Evolutionary conservation across 768 basidiomycete species (phyloP).

Genomic region (Rhodosporidiobolus odoratus): DNA sequence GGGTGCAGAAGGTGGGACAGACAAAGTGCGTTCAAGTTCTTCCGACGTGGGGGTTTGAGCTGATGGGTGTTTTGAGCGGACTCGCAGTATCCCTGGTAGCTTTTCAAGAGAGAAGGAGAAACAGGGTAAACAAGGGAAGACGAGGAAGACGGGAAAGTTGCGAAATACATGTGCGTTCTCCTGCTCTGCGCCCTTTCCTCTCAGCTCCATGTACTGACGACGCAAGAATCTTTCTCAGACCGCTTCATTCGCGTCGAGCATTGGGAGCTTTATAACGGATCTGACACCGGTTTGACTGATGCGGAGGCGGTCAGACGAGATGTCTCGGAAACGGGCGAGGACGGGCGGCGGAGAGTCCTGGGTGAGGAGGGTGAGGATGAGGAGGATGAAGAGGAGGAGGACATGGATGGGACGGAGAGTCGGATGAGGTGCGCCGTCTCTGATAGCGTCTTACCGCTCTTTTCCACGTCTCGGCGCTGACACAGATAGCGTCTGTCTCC

Average conservation of each 20-base stretch:
- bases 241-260: constrained; percentile 39
- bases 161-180: constrained; percentile 33
- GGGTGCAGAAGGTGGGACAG: constrained; percentile 83
- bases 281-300: constrained; percentile 8
- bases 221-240: constrained; percentile 9
- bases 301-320: constrained; percentile 17
- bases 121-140: constrained; percentile 34
- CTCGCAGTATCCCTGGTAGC: constrained; percentile 18
- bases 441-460: background rate
- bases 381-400: constrained; percentile 2
- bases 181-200: background rate
- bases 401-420: constrained; percentile 14
- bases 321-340: background rate
- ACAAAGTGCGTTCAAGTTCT: constrained; percentile 52
- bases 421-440: constrained; percentile 36
- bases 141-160: constrained; percentile 37
- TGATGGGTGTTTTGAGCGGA: background rate
- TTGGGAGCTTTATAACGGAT: constrained; percentile 30
- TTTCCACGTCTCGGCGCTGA: background rate
- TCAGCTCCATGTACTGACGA: background rate
- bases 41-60: background rate
- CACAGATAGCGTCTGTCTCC: background rate
- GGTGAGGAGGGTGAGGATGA: background rate
- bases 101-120: constrained; percentile 37
- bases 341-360: background rate